Evolutionary conservation across 192 early-diverging fungal genomes (phyloP), one percentile per base, ranked within the genome.

Genomic region (Powellomyces hirtus): DNA sequence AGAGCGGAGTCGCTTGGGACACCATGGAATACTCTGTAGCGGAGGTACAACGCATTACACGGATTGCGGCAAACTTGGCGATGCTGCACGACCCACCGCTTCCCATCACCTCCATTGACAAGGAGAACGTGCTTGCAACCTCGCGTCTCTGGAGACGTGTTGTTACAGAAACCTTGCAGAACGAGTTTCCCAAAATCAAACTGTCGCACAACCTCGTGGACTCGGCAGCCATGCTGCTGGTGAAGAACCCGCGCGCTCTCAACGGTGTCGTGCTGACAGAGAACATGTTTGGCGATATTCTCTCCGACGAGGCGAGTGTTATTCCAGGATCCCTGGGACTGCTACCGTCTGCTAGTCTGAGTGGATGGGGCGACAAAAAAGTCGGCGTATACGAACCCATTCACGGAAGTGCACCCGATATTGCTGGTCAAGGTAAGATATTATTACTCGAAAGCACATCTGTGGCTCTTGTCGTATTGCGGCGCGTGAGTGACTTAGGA

Each of bases 281-380:
- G 73, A 99, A 99, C 82, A 95, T 99, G 94, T 98, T 98, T 91
- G 97, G 97, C 63, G 97, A 99, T 70, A 97, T 99, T 73, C 82
- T 98, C 55, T 89, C 88, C 26, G 97, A 99, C 74, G 97, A 99
- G 77, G 91, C 94, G 4, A 90, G 88, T 20, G 94, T 99, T 40
- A 99, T 99, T 73, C 93, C 92, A 14, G 96, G 94, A 31, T 90
- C 87, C 31, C 84, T 99, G 58, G 97, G 97, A 36, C 83, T 99
- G 37, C 77, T 99, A 64, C 97, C 97, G 30, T 91, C 88, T 52
- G 97, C 97, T 1, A 90, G 88, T 59, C 82, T 99, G 74, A 92
- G 81, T 70, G 91, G 92, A 29, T 88, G 96, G 60, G 94, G 93
- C 26, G 83, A 88, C 36, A 84, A 81, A 64, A 84, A 81, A 26